Evolutionary conservation across 2,329 filamentous ascomycete species (phyloP).

Genomic region (Coleophoma cylindrospora): DNA sequence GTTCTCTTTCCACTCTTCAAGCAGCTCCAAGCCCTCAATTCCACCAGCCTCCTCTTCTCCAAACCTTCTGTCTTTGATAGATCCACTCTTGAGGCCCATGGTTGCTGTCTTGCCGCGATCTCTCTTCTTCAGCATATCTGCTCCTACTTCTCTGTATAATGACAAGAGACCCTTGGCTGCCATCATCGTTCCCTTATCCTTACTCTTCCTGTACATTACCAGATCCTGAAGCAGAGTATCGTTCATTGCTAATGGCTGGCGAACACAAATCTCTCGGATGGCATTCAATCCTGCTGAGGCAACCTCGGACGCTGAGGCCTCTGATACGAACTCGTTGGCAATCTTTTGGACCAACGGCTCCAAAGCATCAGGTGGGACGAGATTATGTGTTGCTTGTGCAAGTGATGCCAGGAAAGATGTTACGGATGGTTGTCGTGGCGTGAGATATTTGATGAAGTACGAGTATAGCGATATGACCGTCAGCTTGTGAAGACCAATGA

Average conservation of each 20-base stretch:
- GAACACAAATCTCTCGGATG: conserved; percentile 87
- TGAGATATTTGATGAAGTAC: conserved; percentile 91
- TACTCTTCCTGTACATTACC: conserved; percentile 93
- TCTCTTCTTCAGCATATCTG: conserved; percentile 81
- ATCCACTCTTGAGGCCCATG: conserved; percentile 72
- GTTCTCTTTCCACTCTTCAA: conserved; percentile 92
- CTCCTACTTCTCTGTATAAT: conserved; percentile 85
- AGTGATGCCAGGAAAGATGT: conserved; percentile 90
- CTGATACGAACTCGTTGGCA: conserved; percentile 96
- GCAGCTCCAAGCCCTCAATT: conserved; percentile 87
- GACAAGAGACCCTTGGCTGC: conserved; percentile 88
- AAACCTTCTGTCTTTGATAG: conserved; percentile 72
- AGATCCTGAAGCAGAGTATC: conserved; percentile 94
- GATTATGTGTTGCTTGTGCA: conserved; percentile 84
- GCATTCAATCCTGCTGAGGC: conserved; percentile 88
- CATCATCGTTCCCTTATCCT: conserved; percentile 99
- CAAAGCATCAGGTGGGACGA: conserved; percentile 87
- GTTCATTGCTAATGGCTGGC: conserved; percentile 93
- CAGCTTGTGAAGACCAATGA: conserved; percentile 90
- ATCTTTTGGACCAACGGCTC: conserved; percentile 93
- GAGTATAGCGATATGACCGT: conserved; percentile 89
- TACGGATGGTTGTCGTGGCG: conserved; percentile 80
- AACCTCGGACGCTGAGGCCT: conserved; percentile 86
- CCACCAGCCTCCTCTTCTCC: conserved; percentile 76
- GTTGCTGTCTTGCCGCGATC: conserved; percentile 89